A percentile compares a stretch with the other conserved stretches of the same genome.
These are phyloP conservation scores for Arabis alpina DNA, from an alignment of 345 rosid species.

Conservation along the genomic window DNA sequence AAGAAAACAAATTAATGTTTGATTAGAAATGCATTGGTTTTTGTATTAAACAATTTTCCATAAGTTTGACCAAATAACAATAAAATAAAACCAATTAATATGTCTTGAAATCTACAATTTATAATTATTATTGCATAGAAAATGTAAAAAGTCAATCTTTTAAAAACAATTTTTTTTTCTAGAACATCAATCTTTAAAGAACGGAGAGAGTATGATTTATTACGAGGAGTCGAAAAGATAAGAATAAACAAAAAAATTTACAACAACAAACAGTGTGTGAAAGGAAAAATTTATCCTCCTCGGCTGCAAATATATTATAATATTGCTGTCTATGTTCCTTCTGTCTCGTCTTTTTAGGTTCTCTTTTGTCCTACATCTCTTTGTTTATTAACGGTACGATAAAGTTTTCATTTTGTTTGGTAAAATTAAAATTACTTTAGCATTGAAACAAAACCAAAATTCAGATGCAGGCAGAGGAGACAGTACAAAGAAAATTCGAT, in stretches of 20 bases:
- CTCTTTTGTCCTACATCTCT: constrained; percentile 6
- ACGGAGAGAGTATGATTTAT: too few relatives aligned
- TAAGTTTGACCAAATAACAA: too few relatives aligned
- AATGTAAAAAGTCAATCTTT: too few relatives aligned
- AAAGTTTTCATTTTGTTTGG: not conserved
- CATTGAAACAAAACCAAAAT: not conserved
- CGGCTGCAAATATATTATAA: not conserved
- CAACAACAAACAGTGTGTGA: not conserved
- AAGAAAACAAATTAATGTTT: too few relatives aligned
- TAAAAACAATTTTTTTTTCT: too few relatives aligned
- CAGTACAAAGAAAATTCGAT: not conserved
- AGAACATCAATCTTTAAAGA: too few relatives aligned
- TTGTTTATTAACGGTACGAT: not conserved
- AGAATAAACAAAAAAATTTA: not conserved
- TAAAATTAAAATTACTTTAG: not conserved
- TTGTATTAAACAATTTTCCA: too few relatives aligned
- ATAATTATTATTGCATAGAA: too few relatives aligned
- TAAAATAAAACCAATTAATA: too few relatives aligned
- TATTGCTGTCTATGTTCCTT: not conserved
- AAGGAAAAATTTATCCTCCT: not conserved
- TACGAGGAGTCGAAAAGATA: not conserved
- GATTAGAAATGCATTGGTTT: too few relatives aligned
- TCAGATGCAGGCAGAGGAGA: not conserved
- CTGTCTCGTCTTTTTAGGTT: constrained; percentile 16
- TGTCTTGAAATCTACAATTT: too few relatives aligned